Evolutionary conservation across 2,329 filamentous ascomycete genomes (phyloP), one percentile per base, ranked within the genome.

Genomic region (Botryotinia calthae): DNA sequence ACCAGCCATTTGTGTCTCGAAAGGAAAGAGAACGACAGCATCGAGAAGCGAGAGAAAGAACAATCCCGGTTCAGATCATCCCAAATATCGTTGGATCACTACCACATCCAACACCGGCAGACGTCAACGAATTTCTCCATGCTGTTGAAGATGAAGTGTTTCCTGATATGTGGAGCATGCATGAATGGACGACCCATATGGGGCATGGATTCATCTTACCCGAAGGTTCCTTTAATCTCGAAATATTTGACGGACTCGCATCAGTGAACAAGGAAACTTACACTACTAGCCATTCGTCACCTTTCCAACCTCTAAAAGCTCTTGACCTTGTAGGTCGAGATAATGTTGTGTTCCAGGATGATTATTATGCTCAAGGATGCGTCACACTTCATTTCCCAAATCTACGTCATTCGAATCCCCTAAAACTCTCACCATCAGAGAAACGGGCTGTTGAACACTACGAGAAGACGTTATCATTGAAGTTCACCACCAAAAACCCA

Each of bases 361-460:
- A 46, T 12, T 25, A n/a, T 46, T 28, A 71, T 7, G 28, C n/a
- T n/a, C 48, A 66, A 31, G 58, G 44, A 14, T 31, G 28, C 31
- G 20, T 46, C 22, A 40, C 40, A 31, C n/a, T 40, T 18, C 51
- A 54, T 40, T 65, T 48, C 6, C 37, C 44, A 44, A 40, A 54
- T 31, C 10, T 56, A 9, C 46, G 62, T 44, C 25, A 28, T n/a
- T 46, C 59, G 31, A 46, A 16, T n/a, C 34, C 48, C 3, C 28
- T 66, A 16, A 51, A 65, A 40, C 70, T 71, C 48, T 71, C 70
- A 25, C 14, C 46, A 9, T 66, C 48, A 20, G 61, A 71, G 48
- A 34, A 58, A 46, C 40, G 16, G n/a, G 70, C 61, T 5, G 51
- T 71, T 16, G 48, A 56, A 25, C 59, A 71, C 18, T 71, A 71